These are phyloP conservation scores for Microbotryomycetes sp. DNA, from an alignment of 1,284 basidiomycete species.

Conservation along the genomic window DNA sequence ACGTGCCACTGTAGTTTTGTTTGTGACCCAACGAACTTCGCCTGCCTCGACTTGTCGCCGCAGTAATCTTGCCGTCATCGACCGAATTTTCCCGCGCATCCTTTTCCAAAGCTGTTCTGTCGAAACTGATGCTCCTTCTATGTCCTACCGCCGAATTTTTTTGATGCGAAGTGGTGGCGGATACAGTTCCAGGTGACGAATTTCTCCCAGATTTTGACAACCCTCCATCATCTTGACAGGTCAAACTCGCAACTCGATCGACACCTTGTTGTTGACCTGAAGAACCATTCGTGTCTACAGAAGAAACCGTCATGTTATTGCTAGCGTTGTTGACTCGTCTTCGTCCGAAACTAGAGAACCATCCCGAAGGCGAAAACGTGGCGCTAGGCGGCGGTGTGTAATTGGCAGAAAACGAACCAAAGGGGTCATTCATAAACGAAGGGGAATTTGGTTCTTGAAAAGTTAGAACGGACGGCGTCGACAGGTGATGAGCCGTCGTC, in stretches of 20 bases:
- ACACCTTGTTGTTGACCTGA: neutral
- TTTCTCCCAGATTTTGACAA: neutral
- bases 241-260: neutral
- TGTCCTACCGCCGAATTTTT: neutral
- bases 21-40: neutral
- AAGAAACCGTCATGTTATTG: neutral
- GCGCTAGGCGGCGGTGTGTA: neutral
- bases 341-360: neutral
- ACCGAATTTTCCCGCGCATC: neutral
- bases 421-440: neutral
- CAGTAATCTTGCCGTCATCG: neutral
- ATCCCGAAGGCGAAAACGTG: neutral
- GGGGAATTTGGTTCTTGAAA: neutral
- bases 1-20: neutral
- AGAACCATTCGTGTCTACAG: neutral
- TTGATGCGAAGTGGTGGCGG: neutral
- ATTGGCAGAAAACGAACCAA: neutral
- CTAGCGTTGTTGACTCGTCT: neutral
- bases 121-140: neutral
- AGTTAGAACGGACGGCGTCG: neutral
- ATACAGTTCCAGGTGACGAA: neutral
- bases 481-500: neutral
- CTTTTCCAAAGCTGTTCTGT: neutral
- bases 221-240: too few relatives aligned
- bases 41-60: neutral